phyloP scores from a whole-genome alignment of 2,329 filamentous ascomycete species.

The Pseudogymnoascus sp. region DNA sequence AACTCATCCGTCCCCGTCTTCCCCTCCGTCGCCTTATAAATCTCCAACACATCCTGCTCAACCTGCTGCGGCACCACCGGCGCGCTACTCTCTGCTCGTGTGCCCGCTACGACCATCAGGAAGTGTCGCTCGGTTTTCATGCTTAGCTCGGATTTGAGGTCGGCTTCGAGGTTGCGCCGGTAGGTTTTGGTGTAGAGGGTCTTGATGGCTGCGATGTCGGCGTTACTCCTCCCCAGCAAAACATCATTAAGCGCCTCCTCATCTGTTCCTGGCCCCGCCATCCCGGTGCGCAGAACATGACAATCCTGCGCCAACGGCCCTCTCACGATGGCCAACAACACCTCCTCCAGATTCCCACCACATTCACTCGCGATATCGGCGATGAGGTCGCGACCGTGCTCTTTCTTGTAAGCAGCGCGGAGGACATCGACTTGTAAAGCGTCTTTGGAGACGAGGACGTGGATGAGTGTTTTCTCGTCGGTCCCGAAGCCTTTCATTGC shows the following conservation, averaged over 20 bases:
- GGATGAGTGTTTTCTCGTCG: constrained; percentile 70
- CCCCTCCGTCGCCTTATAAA: constrained; percentile 72
- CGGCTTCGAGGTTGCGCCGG: constrained; percentile 57
- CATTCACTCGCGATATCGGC: constrained; percentile 73
- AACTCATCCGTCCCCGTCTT: constrained; percentile 66
- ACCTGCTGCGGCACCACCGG: constrained; percentile 66
- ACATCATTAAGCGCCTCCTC: constrained; percentile 81
- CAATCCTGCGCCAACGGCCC: constrained; percentile 76
- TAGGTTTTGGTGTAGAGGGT: constrained; percentile 62
- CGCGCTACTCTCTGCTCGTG: constrained; percentile 67
- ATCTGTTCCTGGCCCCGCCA: constrained; percentile 77
- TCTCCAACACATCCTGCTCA: constrained; percentile 64
- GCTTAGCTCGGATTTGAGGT: constrained; percentile 71
- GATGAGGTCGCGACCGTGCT: constrained; percentile 60
- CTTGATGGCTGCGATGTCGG: constrained; percentile 83
- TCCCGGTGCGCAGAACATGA: constrained; percentile 59
- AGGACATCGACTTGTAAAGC: constrained; percentile 68
- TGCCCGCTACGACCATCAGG: constrained; percentile 67
- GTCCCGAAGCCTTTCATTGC: constrained; percentile 96
- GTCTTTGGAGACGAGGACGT: constrained; percentile 62
- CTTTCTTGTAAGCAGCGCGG: constrained; percentile 56
- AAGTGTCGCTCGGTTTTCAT: constrained; percentile 83
- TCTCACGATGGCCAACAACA: constrained; percentile 63
- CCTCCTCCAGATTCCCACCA: constrained; percentile 64
- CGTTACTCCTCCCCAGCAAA: constrained; percentile 73